Conservation (phyloP, 2,329 filamentous ascomycete genomes). For the Fusarium irregulare region DNA sequence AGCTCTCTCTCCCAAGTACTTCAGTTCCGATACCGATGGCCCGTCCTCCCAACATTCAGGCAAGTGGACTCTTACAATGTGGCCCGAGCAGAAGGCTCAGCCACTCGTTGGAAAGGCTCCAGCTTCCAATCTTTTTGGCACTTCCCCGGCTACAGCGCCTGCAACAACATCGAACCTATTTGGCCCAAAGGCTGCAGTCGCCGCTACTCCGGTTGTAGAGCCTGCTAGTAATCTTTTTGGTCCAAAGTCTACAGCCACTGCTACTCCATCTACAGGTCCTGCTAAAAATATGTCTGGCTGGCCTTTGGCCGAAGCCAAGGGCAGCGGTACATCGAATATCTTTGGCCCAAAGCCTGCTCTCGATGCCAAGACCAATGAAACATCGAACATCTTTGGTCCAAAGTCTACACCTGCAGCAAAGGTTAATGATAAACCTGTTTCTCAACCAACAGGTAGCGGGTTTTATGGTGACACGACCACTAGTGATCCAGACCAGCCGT, state of each 20-base stretch:
- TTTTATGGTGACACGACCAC: rapidly evolving
- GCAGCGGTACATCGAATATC: no score
- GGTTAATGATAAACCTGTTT: background rate
- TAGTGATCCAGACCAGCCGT: background rate
- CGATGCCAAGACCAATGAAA: no score
- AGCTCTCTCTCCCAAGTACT: background rate
- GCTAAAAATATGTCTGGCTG: no score
- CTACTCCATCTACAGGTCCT: no score
- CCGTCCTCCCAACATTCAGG: background rate
- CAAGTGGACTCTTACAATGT: background rate
- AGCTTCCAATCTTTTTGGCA: no score
- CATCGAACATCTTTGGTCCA: no score
- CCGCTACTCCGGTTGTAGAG: no score
- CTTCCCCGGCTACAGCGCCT: no score
- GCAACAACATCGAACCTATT: background rate
- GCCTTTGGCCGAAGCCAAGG: no score
- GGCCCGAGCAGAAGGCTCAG: background rate
- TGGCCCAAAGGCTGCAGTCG: background rate
- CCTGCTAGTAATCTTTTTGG: no score
- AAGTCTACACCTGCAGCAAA: background rate
- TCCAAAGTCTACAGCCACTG: no score
- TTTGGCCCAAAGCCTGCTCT: no score
- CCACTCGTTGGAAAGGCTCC: background rate
- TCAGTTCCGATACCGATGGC: background rate
- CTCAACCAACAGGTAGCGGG: background rate